Evolutionary conservation across 177 flowering plant genomes (phyloP).

Genomic region (Tripterygium wilfordii): DNA sequence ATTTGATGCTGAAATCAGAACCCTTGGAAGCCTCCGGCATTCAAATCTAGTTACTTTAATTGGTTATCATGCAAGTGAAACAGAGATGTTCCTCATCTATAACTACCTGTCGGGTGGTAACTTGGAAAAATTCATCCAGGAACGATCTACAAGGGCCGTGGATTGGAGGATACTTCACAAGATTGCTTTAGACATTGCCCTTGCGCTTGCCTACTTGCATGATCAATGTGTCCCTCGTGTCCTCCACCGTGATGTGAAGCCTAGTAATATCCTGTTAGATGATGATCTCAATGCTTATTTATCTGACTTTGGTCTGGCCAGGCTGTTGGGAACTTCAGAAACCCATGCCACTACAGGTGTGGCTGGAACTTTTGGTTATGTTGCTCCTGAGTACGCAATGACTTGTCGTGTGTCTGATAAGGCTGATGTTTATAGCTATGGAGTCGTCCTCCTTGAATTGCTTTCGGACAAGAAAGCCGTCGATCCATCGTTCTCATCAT

Average conservation of each 20-base stretch:
- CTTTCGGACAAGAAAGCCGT: slow-evolving; percentile 85
- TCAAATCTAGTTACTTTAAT: slow-evolving; percentile 77
- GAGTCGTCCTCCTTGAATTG: slow-evolving; percentile 83
- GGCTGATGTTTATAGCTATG: slow-evolving; percentile 91
- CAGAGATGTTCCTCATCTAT: slow-evolving; percentile 84
- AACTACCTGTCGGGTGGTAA: slow-evolving; percentile 88
- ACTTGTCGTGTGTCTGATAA: slow-evolving; percentile 94
- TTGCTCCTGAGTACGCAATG: slow-evolving; percentile 98
- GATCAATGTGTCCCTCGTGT: slow-evolving; percentile 86
- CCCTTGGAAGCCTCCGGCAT: slow-evolving; percentile 79
- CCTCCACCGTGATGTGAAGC: slow-evolving; percentile 91
- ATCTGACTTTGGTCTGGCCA: slow-evolving; percentile 86
- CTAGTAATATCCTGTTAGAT: slow-evolving; percentile 84
- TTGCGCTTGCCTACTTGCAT: slow-evolving; percentile 83
- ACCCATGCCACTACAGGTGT: slow-evolving; percentile 96
- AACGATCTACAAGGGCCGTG: slow-evolving; percentile 62
- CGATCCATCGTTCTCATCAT: slow-evolving; percentile 81
- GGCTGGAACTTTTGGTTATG: slow-evolving; percentile 92
- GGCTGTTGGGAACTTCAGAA: slow-evolving; percentile 85
- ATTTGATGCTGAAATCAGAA: slow-evolving; percentile 81
- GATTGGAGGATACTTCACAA: slow-evolving; percentile 86
- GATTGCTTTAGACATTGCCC: slow-evolving; percentile 79
- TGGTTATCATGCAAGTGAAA: slow-evolving; percentile 90
- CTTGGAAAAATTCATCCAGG: slow-evolving; percentile 78
- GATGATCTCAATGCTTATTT: slow-evolving; percentile 79